Percentiles rank a stretch among this genome's conserved stretches.
phyloP scores from a whole-genome alignment of 208 protist genomes.

The Vickermania ingenoplastis region DNA sequence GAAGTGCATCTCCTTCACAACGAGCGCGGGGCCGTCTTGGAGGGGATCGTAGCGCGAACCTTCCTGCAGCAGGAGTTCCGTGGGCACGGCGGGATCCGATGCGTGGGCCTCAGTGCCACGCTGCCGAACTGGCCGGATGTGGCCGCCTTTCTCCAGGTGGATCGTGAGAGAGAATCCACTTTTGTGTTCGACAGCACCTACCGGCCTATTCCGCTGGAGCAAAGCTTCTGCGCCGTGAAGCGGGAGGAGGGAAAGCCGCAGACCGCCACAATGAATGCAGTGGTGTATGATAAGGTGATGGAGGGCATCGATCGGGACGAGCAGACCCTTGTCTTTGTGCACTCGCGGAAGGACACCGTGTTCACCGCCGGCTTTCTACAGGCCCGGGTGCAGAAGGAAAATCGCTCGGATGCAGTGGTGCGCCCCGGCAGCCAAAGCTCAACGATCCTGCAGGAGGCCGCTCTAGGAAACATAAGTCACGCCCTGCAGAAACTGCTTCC shows the following conservation, averaged over 20 bases:
- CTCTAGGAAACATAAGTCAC: constrained; percentile 2
- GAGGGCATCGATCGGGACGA: constrained; percentile 79
- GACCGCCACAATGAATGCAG: constrained; percentile 95
- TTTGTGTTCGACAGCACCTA: constrained; percentile 94
- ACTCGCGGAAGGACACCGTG: constrained; percentile 98
- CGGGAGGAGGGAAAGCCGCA: constrained; percentile 92
- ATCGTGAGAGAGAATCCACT: constrained; percentile 77
- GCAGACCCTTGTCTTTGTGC: constrained; percentile 99
- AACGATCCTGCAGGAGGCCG: constrained; percentile 16
- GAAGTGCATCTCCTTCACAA: constrained; percentile 99
- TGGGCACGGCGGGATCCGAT: constrained; percentile 81
- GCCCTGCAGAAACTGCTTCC: constrained; percentile 79
- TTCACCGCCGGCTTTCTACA: constrained; percentile 91
- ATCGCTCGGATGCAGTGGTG: constrained; percentile 86
- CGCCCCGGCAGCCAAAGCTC: constrained; percentile 58
- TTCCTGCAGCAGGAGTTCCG: constrained; percentile 73
- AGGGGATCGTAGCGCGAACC: constrained; percentile 97
- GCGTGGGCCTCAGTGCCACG: constrained; percentile 99
- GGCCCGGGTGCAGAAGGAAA: constrained; percentile 85
- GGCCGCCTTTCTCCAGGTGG: constrained; percentile 96
- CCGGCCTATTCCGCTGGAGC: constrained; percentile 97
- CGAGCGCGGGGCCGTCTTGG: constrained; percentile 97
- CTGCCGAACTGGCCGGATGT: constrained; percentile 99
- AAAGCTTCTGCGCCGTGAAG: constrained; percentile 97
- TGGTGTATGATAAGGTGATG: constrained; percentile 97